Percentiles rank a stretch among this genome's conserved stretches.
Evolutionary conservation across 176 grass and related monocot species (phyloP).

Genomic region (Guadua angustifolia): DNA sequence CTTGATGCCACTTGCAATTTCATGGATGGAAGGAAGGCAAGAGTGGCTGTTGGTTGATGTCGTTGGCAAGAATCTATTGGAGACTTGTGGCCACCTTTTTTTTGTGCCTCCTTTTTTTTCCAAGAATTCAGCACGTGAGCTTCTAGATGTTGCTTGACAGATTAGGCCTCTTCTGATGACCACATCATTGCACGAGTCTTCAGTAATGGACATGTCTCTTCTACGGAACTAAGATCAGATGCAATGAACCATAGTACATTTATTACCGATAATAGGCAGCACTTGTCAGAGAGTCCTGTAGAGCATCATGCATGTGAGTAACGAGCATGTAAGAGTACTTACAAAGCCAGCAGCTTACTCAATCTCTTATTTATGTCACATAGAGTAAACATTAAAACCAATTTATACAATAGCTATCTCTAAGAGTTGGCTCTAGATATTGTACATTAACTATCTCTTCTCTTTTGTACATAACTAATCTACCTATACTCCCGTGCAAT

Average conservation of each 20-base stretch:
- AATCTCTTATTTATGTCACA: no score
- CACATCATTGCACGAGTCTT: conserved; percentile 26
- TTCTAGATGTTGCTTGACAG: conserved; percentile 47
- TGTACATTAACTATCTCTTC: no score
- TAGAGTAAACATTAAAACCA: no score
- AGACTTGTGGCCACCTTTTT: conserved; percentile 41
- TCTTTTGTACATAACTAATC: no score
- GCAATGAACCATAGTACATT: conserved; percentile 33
- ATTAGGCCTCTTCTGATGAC: background rate
- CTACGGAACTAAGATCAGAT: conserved; percentile 39
- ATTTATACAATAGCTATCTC: no score
- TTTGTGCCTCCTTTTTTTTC: background rate
- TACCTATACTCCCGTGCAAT: no score
- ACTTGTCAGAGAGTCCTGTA: conserved; percentile 6
- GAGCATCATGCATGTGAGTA: conserved; percentile 24
- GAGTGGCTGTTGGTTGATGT: conserved; percentile 31
- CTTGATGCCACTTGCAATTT: conserved; percentile 12
- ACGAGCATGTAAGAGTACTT: background rate
- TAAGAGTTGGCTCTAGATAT: no score
- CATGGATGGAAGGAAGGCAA: conserved; percentile 14
- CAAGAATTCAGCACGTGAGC: conserved; percentile 54
- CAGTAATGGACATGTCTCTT: background rate
- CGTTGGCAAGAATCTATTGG: conserved; percentile 41
- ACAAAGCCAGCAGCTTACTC: no score
- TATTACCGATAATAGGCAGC: background rate